Percentiles rank a stretch among this genome's conserved stretches.
Evolutionary conservation across 495 filamentous ascomycete species (phyloP).

Genomic region (Elasticomyces elasticus): DNA sequence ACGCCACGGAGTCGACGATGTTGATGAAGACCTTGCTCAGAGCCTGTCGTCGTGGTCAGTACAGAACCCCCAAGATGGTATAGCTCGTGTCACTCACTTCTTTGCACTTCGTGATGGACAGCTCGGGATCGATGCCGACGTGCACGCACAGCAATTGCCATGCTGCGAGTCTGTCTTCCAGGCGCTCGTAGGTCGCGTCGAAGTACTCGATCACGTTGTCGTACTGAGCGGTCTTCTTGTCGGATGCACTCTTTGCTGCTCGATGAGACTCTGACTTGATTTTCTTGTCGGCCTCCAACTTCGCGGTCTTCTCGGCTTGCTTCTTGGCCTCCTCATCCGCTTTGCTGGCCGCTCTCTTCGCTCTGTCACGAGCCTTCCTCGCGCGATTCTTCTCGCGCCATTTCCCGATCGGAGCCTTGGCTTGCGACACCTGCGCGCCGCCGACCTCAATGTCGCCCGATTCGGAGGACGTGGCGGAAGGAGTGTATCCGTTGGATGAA

Average conservation of each 20-base stretch:
- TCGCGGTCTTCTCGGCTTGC: too few relatives aligned
- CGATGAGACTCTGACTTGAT: neutral
- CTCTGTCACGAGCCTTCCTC: neutral
- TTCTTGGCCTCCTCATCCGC: neutral
- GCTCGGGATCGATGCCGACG: neutral
- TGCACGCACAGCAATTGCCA: slow-evolving; percentile 14
- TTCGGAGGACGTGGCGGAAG: neutral
- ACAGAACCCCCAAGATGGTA: neutral
- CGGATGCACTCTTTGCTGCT: neutral
- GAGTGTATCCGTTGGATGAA: neutral
- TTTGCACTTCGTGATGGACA: slow-evolving; percentile 4
- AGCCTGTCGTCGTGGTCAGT: neutral
- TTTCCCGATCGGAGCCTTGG: neutral
- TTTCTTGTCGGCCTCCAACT: neutral
- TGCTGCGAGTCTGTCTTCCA: neutral
- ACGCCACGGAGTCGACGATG: slow-evolving; percentile 12
- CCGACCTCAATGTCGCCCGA: neutral
- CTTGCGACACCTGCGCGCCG: neutral
- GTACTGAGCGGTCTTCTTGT: neutral
- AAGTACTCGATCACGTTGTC: slow-evolving; percentile 4
- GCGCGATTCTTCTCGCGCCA: neutral
- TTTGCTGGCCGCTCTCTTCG: neutral
- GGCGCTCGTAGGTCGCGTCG: slow-evolving; percentile 10
- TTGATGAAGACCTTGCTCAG: slow-evolving; percentile 10
- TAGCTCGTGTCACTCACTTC: neutral